Evolutionary conservation across 345 rosid species (phyloP), one percentile per base, ranked within the genome.

Genomic region (Clausena lansium): DNA sequence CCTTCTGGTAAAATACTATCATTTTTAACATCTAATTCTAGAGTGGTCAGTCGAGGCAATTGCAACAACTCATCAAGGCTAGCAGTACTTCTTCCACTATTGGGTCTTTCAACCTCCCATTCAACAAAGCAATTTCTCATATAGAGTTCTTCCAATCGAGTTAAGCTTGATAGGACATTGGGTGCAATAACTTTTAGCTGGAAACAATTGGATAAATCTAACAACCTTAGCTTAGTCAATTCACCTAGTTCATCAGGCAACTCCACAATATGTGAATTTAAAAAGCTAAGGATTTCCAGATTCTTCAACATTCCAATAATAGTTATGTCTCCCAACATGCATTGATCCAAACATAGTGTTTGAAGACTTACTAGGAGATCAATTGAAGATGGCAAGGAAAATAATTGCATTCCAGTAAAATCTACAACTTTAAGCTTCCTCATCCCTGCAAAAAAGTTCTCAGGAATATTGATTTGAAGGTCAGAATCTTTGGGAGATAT

Each of bases 111-210:
- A 35, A 25, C 22, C 33, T 39, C 76, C 82, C 79, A 65, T 30
- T 33, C 4, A 15, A 5, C 4, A 47, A 39, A 77, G 66, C 70
- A 76, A 36, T 67, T 38, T 0, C 11, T 57, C 84, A 81, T 63
- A 20, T 45, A 35, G 2, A 77, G 17, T 60, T 81, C 84, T 60
- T 81, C 81, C 35, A 81, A 41, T 14, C 54, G 41, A 22, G 72
- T 2, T 59, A 74, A 74, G 10, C 54, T 7, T 7, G 81, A 35
- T 6, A 78, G 19, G 28, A 78, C 59, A 63, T 66, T 59, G 7
- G 67, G 38, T 39, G 78, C 72, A 73, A 78, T 68, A 2, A 52
- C 65, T 36, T 50, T 45, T 22, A 81, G 71, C 8, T 4, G 30
- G 14, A 30, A 2, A 63, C 75, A 77, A 20, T 61, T 0, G 9